phyloP scores from a whole-genome alignment of 805 yeast genomes.

The Metschnikowia dekortorum region DNA sequence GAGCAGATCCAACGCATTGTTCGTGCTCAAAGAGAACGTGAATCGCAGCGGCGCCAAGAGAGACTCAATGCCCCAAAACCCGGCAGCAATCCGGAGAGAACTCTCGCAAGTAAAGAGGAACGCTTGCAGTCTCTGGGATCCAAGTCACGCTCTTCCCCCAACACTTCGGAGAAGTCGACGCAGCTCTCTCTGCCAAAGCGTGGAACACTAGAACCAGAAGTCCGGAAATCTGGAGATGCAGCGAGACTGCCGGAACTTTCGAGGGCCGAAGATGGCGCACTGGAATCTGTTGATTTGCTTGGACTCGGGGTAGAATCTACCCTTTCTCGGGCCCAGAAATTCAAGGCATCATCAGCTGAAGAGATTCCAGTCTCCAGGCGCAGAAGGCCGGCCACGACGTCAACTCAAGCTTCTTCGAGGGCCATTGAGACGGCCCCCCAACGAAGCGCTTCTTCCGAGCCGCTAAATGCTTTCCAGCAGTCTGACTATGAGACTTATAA shows the following conservation, averaged over 20 bases:
- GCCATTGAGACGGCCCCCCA: neutral
- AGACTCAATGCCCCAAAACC: neutral
- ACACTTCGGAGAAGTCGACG: neutral
- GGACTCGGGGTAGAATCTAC: slow-evolving; percentile 18
- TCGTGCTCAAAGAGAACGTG: slow-evolving; percentile 32
- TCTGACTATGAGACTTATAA: slow-evolving; percentile 46
- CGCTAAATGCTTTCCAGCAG: slow-evolving; percentile 36
- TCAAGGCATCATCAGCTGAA: slow-evolving; percentile 19
- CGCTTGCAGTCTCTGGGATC: neutral
- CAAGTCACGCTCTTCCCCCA: neutral
- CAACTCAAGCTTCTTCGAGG: neutral
- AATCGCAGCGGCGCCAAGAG: slow-evolving; percentile 7
- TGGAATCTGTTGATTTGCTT: slow-evolving; percentile 22
- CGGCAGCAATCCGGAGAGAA: neutral
- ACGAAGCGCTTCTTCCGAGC: slow-evolving; percentile 14
- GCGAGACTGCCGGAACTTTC: too few species aligned
- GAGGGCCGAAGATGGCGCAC: slow-evolving; percentile 7
- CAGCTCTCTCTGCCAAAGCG: neutral
- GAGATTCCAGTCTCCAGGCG: slow-evolving; percentile 25
- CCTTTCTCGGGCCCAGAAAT: slow-evolving; percentile 22
- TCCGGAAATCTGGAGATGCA: neutral
- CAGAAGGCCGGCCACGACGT: slow-evolving; percentile 1
- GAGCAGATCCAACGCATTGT: slow-evolving; percentile 39
- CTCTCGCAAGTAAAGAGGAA: neutral
- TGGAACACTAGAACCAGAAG: neutral